Conservation (phyloP, 352 stramenopile genomes). For the Phytopythium sindhum region DNA sequence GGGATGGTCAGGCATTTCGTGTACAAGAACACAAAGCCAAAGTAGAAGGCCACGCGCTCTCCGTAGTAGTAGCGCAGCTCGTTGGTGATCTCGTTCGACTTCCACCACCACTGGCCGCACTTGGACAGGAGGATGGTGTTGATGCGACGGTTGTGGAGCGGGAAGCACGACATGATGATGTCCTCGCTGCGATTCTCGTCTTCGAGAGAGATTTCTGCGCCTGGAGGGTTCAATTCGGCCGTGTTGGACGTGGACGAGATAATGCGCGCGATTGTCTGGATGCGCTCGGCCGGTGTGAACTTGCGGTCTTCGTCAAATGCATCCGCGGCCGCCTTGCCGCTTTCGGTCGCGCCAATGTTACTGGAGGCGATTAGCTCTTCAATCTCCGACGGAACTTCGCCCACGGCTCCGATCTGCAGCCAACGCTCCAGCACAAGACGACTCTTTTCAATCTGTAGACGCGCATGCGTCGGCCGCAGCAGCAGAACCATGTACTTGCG, state of each 20-base stretch:
- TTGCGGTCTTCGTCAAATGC: constrained; percentile 54
- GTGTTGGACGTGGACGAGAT: constrained; percentile 73
- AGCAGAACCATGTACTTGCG: constrained; percentile 82
- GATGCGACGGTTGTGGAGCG: constrained; percentile 80
- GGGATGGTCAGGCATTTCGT: constrained; percentile 75
- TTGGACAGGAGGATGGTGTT: constrained; percentile 70
- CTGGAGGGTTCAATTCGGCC: constrained; percentile 73
- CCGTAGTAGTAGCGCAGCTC: constrained; percentile 85
- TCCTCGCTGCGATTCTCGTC: constrained; percentile 70
- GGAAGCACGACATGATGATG: constrained; percentile 77
- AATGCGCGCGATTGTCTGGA: constrained; percentile 86
- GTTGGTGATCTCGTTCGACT: constrained; percentile 78
- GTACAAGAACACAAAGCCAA: constrained; percentile 84
- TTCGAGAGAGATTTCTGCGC: constrained; percentile 73
- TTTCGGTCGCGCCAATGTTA: constrained; percentile 51
- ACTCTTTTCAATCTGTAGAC: constrained; percentile 78
- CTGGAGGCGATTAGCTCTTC: constrained; percentile 82
- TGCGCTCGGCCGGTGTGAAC: constrained; percentile 78
- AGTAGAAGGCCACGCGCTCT: constrained; percentile 84
- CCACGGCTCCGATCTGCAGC: constrained; percentile 82
- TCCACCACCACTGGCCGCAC: constrained; percentile 69
- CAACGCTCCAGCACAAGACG: constrained; percentile 78
- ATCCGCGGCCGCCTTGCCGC: constrained; percentile 14
- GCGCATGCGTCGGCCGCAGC: constrained; percentile 50
- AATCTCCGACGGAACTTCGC: constrained; percentile 83